Percentiles rank a stretch among this genome's conserved stretches.
phyloP scores from a whole-genome alignment of 441 rosid species.

The Croton setiger region DNA sequence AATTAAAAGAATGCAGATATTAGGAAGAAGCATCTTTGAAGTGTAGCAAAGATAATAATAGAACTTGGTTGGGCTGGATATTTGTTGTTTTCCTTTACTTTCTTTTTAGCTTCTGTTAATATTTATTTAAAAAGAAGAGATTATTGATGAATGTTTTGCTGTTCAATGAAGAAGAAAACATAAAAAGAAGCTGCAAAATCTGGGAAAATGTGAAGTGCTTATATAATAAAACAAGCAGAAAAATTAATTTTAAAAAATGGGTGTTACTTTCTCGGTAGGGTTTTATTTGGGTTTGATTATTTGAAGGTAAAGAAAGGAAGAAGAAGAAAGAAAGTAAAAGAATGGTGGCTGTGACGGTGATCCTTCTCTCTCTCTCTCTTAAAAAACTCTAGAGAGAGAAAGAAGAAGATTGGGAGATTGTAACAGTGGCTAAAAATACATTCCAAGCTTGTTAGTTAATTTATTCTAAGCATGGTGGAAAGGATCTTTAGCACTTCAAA shows the following conservation, averaged over 20 bases:
- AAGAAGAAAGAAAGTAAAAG: neutral
- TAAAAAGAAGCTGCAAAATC: constrained; percentile 22
- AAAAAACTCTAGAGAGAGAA: no score
- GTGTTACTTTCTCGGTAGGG: constrained; percentile 13
- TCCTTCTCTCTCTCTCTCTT: no score
- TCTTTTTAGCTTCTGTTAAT: constrained; percentile 11
- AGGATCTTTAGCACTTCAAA: no score
- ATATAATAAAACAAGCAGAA: constrained; percentile 26
- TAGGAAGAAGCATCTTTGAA: constrained; percentile 47
- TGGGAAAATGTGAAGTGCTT: constrained; percentile 32
- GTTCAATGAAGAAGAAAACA: constrained; percentile 9
- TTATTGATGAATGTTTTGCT: constrained; percentile 5
- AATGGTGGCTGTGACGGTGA: constrained; percentile 16
- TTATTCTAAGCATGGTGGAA: no score
- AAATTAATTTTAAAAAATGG: neutral
- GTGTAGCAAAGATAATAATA: constrained; percentile 12
- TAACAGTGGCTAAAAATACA: no score
- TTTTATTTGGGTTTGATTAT: constrained; percentile 17
- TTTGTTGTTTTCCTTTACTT: constrained; percentile 3
- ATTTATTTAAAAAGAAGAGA: neutral
- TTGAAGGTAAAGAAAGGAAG: constrained; percentile 24
- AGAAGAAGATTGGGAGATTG: no score
- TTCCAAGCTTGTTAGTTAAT: no score
- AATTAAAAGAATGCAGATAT: constrained; percentile 42
- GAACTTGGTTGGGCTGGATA: neutral